Base-by-base conservation (phyloP, 805 yeast species). In the Pichia deserticola region DNA sequence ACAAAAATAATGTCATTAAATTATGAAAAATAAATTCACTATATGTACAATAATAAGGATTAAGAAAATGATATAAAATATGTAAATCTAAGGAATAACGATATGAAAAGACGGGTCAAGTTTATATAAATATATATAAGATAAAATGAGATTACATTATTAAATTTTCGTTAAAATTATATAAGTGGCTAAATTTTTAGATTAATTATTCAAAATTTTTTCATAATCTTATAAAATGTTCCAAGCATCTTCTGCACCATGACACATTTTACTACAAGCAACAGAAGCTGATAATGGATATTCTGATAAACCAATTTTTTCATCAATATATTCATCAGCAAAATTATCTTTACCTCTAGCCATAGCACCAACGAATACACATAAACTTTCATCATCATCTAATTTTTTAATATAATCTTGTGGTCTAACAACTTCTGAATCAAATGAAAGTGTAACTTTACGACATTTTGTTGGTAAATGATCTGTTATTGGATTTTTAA, bases 361-460 rank as follows among this genome's bases (percentile, higher is more conserved):
- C 97, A 93, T 93, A 43, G 99, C 96, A 64, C 99, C 99, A 43
- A 93, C 97, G 68, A 93, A 93, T 30, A 93, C 97, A 76, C 99
- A 93, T 59, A 93, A 83, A 63, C 96, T 86, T 72, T 93, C 97
- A 63, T 88, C 95, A 3, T 81, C 82, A 59, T 82, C 96, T 59
- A 93, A 72, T 51, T 84, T 84, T 15, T 66, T 68, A 38, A 90
- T 90, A 65, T 88, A 90, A 62, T 90, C 96, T 68, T 89, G 95
- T 5, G 89, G 96, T 58, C 89, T 78, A 57, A 79, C 79, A 45
- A 92, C 88, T 54, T 86, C 84, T 13, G 98, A 95, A 64, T 93
- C 98, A 58, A 88, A 89, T 5, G 96, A 86, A 54, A 93, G 77
- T 2, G 99, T 93, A 57, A 93, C 76, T 63, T 90, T 92, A 55